phyloP scores from a whole-genome alignment of 1,139 yeast genomes.

The Maudiozyma humilis region DNA sequence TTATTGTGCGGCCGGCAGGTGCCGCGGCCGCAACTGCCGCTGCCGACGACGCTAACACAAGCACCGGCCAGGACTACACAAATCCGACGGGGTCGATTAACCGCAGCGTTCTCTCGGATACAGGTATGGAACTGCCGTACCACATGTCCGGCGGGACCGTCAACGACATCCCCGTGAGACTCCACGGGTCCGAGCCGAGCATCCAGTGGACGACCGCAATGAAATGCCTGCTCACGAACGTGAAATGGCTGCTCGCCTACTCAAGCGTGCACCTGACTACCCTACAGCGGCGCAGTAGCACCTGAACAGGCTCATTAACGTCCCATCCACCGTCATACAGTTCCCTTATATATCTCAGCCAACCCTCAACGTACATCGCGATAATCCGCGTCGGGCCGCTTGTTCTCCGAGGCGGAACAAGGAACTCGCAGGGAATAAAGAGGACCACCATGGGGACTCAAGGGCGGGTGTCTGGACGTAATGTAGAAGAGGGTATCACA shows the following conservation, averaged over 20 bases:
- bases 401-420: background rate
- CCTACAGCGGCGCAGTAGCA: background rate
- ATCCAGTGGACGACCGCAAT: conserved; percentile 90
- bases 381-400: background rate
- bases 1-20: conserved; percentile 11
- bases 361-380: background rate
- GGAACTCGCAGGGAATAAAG: no score
- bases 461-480: no score
- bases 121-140: conserved; percentile 58
- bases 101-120: conserved; percentile 27
- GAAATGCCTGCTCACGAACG: conserved; percentile 64
- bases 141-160: conserved; percentile 54
- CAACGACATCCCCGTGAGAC: conserved; percentile 68
- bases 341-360: background rate
- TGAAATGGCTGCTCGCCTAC: conserved; percentile 36
- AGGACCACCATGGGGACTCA: no score
- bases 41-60: background rate
- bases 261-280: conserved; percentile 20
- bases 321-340: no score
- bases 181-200: conserved; percentile 55
- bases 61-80: background rate
- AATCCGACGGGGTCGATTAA: conserved; percentile 33
- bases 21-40: background rate
- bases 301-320: no score
- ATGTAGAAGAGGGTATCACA: no score